These are phyloP conservation scores for Pterocarpus santalinus DNA, from an alignment of 306 rosid genomes.

Conservation along the genomic window DNA sequence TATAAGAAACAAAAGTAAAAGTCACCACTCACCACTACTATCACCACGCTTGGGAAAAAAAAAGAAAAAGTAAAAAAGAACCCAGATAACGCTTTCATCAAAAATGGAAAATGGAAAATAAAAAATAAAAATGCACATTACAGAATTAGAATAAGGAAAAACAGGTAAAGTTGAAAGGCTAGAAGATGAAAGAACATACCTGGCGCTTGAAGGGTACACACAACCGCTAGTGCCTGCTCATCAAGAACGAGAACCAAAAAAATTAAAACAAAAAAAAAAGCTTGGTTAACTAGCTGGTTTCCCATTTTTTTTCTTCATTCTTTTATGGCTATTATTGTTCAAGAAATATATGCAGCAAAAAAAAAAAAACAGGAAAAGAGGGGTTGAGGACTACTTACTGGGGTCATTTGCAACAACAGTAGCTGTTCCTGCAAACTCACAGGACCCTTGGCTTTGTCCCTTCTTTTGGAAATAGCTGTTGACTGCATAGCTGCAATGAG, in stretches of 20 bases:
- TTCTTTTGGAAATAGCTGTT: conserved; percentile 86
- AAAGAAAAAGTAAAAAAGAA: background rate
- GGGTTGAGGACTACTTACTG: conserved; percentile 53
- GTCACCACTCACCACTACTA: conserved; percentile 17
- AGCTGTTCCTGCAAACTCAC: conserved; percentile 85
- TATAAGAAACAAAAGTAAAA: conserved; percentile 32
- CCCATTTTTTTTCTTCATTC: no score
- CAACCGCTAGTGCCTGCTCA: conserved; percentile 78
- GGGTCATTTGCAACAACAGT: conserved; percentile 64
- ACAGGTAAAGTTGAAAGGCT: background rate
- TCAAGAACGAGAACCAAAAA: conserved; percentile 8
- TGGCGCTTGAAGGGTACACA: conserved; percentile 73
- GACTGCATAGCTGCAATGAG: conserved; percentile 83
- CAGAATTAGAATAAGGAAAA: background rate
- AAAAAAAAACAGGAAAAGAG: background rate
- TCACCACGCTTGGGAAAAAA: background rate
- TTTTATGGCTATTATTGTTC: no score
- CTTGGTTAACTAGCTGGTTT: background rate
- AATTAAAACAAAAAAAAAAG: no score
- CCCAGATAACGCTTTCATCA: background rate
- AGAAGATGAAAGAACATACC: conserved; percentile 53
- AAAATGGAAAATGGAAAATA: background rate
- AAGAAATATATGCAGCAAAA: background rate
- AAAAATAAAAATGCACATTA: background rate
- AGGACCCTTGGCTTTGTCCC: conserved; percentile 71